A percentile compares a stretch with the other conserved stretches of the same genome.
These are phyloP conservation scores for Isabelozyma gotoi DNA, from an alignment of 805 yeast species.

Conservation along the genomic window DNA sequence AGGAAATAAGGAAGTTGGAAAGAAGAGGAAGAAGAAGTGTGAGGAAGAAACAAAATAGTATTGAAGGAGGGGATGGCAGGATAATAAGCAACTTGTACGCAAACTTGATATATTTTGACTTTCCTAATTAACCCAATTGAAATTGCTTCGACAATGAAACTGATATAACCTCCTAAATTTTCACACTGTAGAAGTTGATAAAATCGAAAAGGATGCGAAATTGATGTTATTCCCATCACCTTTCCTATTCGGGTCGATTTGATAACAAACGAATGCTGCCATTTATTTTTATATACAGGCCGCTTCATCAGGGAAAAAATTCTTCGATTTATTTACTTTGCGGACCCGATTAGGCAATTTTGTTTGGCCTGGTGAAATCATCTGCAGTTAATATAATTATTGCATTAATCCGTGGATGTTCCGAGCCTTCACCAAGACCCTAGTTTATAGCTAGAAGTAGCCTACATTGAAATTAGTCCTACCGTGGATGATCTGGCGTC, in stretches of 20 bases:
- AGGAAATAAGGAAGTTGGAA: too few species aligned
- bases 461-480: too few species aligned
- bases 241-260: not conserved
- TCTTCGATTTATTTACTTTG: not conserved
- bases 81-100: too few species aligned
- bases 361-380: too few species aligned
- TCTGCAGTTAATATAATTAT: not conserved
- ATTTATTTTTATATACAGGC: not conserved
- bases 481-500: too few species aligned
- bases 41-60: not conserved
- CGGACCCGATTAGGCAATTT: not conserved
- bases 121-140: not conserved
- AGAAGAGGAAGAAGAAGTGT: not conserved
- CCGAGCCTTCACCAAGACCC: not conserved
- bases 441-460: too few species aligned
- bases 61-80: not conserved
- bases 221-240: not conserved
- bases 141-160: not conserved
- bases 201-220: not conserved
- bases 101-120: not conserved
- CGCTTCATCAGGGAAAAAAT: too few species aligned
- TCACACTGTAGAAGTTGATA: too few species aligned
- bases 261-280: not conserved
- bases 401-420: not conserved
- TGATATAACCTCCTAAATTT: too few species aligned